These are phyloP conservation scores for Metschnikowia shivogae DNA, from an alignment of 805 yeast genomes.

Conservation along the genomic window DNA sequence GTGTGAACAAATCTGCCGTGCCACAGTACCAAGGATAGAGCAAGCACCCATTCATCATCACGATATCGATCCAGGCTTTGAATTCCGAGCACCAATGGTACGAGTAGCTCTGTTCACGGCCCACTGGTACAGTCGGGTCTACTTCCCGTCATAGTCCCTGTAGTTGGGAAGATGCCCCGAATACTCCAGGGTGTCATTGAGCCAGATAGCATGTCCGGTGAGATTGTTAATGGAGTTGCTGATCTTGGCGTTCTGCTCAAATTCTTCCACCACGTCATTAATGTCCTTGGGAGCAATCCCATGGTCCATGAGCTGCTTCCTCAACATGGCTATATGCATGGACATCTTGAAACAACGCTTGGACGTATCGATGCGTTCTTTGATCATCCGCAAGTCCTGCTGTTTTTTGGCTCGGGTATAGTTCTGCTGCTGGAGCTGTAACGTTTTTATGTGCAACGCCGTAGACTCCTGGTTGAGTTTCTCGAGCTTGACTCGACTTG, in stretches of 20 bases:
- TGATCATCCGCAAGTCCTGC: constrained; percentile 47
- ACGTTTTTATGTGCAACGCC: constrained; percentile 34
- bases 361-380: constrained; percentile 47
- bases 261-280: constrained; percentile 50
- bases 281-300: constrained; percentile 57
- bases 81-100: too few relatives aligned
- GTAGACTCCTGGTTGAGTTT: constrained; percentile 32
- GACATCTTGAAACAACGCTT: constrained; percentile 55
- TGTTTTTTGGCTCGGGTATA: constrained; percentile 49
- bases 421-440: constrained; percentile 44
- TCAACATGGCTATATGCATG: constrained; percentile 60
- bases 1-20: too few relatives aligned
- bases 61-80: too few relatives aligned
- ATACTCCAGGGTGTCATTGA: constrained; percentile 47
- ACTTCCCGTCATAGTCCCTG: constrained; percentile 52
- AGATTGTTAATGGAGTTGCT: constrained; percentile 54
- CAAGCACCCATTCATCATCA: too few relatives aligned
- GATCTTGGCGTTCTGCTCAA: constrained; percentile 55
- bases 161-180: constrained; percentile 54
- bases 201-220: constrained; percentile 55
- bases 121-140: neutral
- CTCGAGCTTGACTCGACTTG: constrained; percentile 35
- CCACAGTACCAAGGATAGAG: too few relatives aligned
- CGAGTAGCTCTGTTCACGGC: too few relatives aligned
- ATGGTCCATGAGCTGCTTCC: constrained; percentile 54